Evolutionary conservation across 441 rosid species (phyloP).

Genomic region (Brassica balearica): DNA sequence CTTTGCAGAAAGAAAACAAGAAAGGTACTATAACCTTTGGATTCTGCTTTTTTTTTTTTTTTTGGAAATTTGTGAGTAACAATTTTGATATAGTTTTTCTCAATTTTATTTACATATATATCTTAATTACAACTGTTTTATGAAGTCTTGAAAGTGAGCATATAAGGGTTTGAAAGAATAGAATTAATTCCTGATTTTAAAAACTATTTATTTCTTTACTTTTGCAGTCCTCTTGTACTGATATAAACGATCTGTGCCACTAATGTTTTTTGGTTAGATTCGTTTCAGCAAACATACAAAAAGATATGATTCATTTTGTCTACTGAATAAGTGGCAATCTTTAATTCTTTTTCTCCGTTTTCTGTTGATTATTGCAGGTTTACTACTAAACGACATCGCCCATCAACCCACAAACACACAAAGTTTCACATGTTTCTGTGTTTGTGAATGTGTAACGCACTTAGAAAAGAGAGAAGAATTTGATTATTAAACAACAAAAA

Average conservation of each 20-base stretch:
- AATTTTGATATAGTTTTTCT: background rate
- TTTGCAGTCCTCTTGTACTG: constrained; percentile 12
- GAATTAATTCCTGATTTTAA: constrained; percentile 18
- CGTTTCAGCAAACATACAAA: constrained; percentile 49
- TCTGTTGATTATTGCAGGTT: constrained; percentile 57
- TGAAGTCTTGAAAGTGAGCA: constrained; percentile 20
- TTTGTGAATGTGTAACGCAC: constrained; percentile 52
- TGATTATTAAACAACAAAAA: constrained; percentile 32
- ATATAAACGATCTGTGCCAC: constrained; percentile 56
- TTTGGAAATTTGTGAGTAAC: background rate
- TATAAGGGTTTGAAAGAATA: constrained; percentile 12
- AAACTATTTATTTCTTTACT: background rate
- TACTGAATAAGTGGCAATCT: constrained; percentile 54
- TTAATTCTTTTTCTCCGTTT: constrained; percentile 51
- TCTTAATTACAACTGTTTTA: background rate
- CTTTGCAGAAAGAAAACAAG: constrained; percentile 11
- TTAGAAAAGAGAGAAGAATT: constrained; percentile 45
- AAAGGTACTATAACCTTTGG: constrained; percentile 12
- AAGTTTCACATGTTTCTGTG: constrained; percentile 42
- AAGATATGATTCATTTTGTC: constrained; percentile 64
- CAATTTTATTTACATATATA: background rate
- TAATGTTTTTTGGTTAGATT: constrained; percentile 50
- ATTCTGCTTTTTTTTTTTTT: background rate
- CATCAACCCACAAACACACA: constrained; percentile 31
- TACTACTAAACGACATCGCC: constrained; percentile 38